Base-by-base conservation (phyloP, 1,139 yeast genomes). In the Suhomyces choctaworum region DNA sequence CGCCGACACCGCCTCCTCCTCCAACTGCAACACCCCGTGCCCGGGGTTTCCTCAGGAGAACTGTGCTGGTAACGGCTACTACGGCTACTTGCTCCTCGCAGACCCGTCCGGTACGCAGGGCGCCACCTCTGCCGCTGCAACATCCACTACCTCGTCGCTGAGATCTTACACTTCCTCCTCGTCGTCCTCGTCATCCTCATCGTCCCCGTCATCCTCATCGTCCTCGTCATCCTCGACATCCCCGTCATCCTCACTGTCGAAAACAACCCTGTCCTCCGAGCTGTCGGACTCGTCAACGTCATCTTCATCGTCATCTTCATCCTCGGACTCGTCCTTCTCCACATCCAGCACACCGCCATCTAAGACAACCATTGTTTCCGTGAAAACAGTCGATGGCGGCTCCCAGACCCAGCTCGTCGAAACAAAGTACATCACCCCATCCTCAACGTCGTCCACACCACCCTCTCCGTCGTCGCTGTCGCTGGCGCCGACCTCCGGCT, bases 1-100 rank as follows among this genome's bases (percentile, higher is more conserved):
- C 0, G 64, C 51, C 2, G 50, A 52, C 19, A 61, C 73, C 2
- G 57, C 60, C 1, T 47, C 52, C 23, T 36, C 56, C 23, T 36
- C 53, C 21, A 45, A 65, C 16, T 82, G 89, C 58, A 51, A 61
- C 25, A 56, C 53, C 3, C 50, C 56, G 1, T 82, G 89, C 56
- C 84, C 84, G 1, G 77, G 78, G 0, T 72, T 44, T 42, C 55
- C 56, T 20, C 38, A 37, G 37, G 70, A 66, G 37, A 41, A 47
- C 32, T 69, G 73, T 57, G 71, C 64, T 17, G 50, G 56, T 13
- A 29, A 41, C 36, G 67, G 66, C 7, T 54, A 53, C 46, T 61
- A 42, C 51, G 71, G 71, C 11, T 68, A 68, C 46, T 43, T 70
- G 22, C 42, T 64, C 10, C 44, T 64, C n/a, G 51, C 58, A 4